Base-by-base conservation (phyloP, 352 stramenopile genomes). In the Globisporangium paddicum region DNA sequence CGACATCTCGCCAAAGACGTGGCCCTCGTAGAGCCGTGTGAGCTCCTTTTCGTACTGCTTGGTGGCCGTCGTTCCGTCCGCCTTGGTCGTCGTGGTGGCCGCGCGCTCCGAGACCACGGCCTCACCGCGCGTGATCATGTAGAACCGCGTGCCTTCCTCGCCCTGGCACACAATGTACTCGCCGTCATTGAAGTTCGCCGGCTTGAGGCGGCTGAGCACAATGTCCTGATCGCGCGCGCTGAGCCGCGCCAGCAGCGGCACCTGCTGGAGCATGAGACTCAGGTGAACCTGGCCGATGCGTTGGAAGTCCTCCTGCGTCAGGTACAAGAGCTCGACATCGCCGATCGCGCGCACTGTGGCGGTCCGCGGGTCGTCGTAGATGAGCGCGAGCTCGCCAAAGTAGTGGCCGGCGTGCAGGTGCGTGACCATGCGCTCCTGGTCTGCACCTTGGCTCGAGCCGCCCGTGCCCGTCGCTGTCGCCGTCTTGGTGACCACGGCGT, bases 371-470 rank as follows among this genome's bases (percentile, higher is more conserved):
- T 98, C 89, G 54, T 96, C 83, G 60, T 97, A 93, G 55, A 98
- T 95, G 25, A 98, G 72, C 5, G 93, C 89, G 11, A 95, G 69
- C 64, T 98, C 93, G 10, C 93, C 93, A 68, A 98, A 98, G 72
- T 97, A 98, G 54, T 95, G 86, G 3, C 92, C 89, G n/a, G 85
- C 86, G 54, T 95, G 82, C 49, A 96, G 52, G 61, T 95, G 82
- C 48, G 88, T 96, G 35, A 96, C 72, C 86, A 95, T 93, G 26
- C 83, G 80, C 34, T 95, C 86, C 51, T 88, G 75, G 2, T 82
- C 77, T n/a, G n/a, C n/a, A n/a, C n/a, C n/a, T 8, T 78, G 63
- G 26, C 61, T 67, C 23, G 71, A 58, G 37, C 55, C 64, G 7
- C 23, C 26, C 38, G 67, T 72, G 5, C 82, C 75, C 2, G 73